Evolutionary conservation across 2,329 filamentous ascomycete species (phyloP), one percentile per base, ranked within the genome.

Genomic region (Hypoxylon sp.): DNA sequence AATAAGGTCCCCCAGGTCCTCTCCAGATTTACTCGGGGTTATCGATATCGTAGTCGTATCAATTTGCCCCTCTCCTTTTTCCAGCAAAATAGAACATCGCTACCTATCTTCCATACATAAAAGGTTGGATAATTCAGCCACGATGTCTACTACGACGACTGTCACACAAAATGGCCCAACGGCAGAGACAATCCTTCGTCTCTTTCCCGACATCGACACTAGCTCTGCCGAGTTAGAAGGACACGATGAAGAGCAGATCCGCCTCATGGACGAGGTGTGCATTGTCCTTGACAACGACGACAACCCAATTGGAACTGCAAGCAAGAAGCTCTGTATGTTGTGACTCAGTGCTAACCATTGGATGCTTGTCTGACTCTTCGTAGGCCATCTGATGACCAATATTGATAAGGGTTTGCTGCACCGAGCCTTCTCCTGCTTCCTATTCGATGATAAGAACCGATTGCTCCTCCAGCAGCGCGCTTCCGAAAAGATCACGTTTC

Each of bases 321-420:
- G 93, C 90, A 98, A 99, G 88, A 99, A 99, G 85, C 89, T 94
- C 62, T 99, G 96, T 97, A 83, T 74, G 91, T 87, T 56, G 31
- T 52, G 31, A 22, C 44, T 35, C 46, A 13, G 17, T 37, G 57
- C 14, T 33, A 54, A 22, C 9, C 29, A 33, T 31, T 29, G 53
- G 39, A 54, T 33, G 26, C 55, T 47, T 58, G n/a, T 33, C 71
- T 72, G 44, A 73, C 55, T 2, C 3, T 44, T 44, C 22, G 19
- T 74, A 97, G 94, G 94, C 87, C 96, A 99, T 81, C 86, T 99
- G 74, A 99, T 99, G 96, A 93, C 93, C 82, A 99, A 99, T 84
- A 99, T 99, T 79, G 89, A 98, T 81, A 93, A 94, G 81, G 96
- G 96, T 37, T 90, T 99, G 67, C 89, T 99, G 63, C 96, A 99